Evolutionary conservation across 805 yeast genomes (phyloP), one percentile per base, ranked within the genome.

Genomic region (Phaffomyces thermotolerans): DNA sequence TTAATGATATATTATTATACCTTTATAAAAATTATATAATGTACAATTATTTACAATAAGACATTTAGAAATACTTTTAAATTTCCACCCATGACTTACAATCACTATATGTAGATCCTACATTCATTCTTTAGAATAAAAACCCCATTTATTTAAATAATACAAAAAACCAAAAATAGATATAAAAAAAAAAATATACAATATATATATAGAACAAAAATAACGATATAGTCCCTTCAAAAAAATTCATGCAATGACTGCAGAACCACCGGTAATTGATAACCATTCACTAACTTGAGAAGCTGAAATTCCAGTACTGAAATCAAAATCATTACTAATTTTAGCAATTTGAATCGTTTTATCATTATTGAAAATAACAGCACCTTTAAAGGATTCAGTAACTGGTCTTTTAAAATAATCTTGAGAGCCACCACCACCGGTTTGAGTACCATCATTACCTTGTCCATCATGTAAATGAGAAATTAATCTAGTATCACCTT

Each of bases 331-430:
- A 58, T 77, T 81, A 57, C 77, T 81, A 44, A 89, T 76, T 50
- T 72, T 67, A 49, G 78, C 76, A 57, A 87, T 65, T 58, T 77
- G 75, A 52, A 88, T 72, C 34, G 66, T 50, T 49, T 73, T 69
- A 47, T 75, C 71, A 36, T 65, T 67, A 51, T 75, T 69, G 68
- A 93, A 91, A 59, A 93, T 69, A 47, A 77, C 96, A 53, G 96
- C 98, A 59, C 93, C 96, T 73, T 86, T 88, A 72, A 88, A 69
- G 36, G 95, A 70, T 18, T 78, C 73, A 48, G 69, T 59, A 37
- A 84, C 75, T 57, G 99, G 99, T 77, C 99, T 88, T 20, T 64
- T 57, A 65, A 93, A 86, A 76, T 83, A 91, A 70, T 91, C 93
- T 51, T 79, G 72, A 48, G 95, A 70, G 59, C 95, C 95, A 63